Base-by-base conservation (phyloP, 495 filamentous ascomycete species). In the Penicillium manginii region DNA sequence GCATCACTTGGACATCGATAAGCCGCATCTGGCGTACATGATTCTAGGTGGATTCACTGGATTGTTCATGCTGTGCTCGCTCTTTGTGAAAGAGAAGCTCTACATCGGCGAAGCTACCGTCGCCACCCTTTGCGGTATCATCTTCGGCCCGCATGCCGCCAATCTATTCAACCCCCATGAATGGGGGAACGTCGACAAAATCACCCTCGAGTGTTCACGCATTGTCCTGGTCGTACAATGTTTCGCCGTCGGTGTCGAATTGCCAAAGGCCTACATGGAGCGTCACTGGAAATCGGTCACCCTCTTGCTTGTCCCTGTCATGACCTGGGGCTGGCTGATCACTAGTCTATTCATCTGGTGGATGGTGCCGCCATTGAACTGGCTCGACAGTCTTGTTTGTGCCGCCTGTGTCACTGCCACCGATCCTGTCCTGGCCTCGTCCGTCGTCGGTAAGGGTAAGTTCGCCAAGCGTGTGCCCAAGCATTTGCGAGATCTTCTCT, bases 101-200 rank as follows among this genome's bases (percentile, higher is more conserved):
- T 99, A 99, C 78, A 98, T 99, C 57, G 96, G 96, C 64, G 96
- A 99, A 84, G 96, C 96, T 23, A 97, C 96, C 10, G 90, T 99
- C 10, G 96, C 96, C 37, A 98, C 96, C 3, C 72, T 99, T 47
- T 96, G 92, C 72, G 96, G 96, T 50, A 88, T 98, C 73, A 97
- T 99, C 64, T 98, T 99, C 70, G 96, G 96, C 0, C 96, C 96
- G 8, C 89, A 96, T 81, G 94, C 89, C 14, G 93, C 93, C 52
- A 89, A 93, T 66, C 82, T 97, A 37, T 96, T 99, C 73, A 82
- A 94, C 65, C 96, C 96, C 5, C 57, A 72, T 9, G 75, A 83
- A 55, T 99, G 96, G 96, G 93, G 93, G 42, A 97, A 92, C 68
- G 84, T 89, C 48, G 96, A 99, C 76, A 91, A 96, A 64, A 89